Conservation (phyloP, 1,139 yeast genomes). For the Hanseniaspora sp. region DNA sequence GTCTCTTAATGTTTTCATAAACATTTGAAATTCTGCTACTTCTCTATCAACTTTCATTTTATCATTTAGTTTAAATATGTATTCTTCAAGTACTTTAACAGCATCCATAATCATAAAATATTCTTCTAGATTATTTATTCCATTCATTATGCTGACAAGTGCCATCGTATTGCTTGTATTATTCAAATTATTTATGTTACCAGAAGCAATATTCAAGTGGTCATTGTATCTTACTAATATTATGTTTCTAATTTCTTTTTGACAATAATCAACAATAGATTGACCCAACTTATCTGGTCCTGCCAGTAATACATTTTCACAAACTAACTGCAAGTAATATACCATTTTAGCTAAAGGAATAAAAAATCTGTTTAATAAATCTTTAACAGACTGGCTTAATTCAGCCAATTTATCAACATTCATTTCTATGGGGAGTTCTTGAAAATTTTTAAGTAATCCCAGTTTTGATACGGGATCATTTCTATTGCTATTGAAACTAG, state of each 20-base stretch:
- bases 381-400: neutral
- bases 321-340: neutral
- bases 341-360: constrained; percentile 11
- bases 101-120: constrained; percentile 4
- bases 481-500: neutral
- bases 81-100: constrained; percentile 19
- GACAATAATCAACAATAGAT: constrained; percentile 12
- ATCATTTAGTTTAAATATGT: constrained; percentile 22
- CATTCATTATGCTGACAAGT: constrained; percentile 1
- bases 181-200: neutral
- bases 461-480: neutral
- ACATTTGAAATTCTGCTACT: constrained; percentile 26
- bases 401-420: neutral
- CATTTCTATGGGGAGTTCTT: neutral
- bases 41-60: constrained; percentile 25
- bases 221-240: neutral
- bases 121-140: constrained; percentile 4
- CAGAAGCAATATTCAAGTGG: neutral
- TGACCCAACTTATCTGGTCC: constrained; percentile 8
- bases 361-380: constrained; percentile 1
- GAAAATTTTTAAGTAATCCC: neutral
- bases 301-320: neutral
- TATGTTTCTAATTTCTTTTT: constrained; percentile 1
- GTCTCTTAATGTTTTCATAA: constrained; percentile 28
- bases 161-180: neutral